A percentile compares a stretch with the other conserved stretches of the same genome.
phyloP scores from a whole-genome alignment of 257 asterid species.

The Perilla frutescens region DNA sequence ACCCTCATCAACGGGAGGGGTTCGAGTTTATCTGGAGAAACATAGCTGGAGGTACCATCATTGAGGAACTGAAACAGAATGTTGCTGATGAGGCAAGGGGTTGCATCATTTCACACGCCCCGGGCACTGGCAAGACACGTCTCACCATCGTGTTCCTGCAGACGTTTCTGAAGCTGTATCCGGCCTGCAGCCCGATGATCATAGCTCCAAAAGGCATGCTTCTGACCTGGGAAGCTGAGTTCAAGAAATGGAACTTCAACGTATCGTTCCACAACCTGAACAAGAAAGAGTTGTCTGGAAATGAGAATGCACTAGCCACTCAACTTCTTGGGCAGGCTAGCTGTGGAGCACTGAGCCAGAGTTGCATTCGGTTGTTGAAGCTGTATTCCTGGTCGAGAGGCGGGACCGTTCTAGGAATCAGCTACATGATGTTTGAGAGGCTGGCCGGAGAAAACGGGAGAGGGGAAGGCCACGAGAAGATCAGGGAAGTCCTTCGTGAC shows the following conservation, averaged over 20 bases:
- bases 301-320: constrained; percentile 43
- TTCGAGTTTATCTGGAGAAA: constrained; percentile 77
- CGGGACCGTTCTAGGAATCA: constrained; percentile 58
- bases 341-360: not conserved
- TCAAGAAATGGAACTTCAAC: constrained; percentile 61
- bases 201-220: constrained; percentile 85
- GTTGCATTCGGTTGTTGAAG: constrained; percentile 48
- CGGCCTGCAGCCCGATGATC: constrained; percentile 64
- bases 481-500: constrained; percentile 54
- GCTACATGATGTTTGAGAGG: constrained; percentile 56
- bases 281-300: constrained; percentile 43
- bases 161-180: constrained; percentile 60
- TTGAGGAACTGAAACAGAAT: constrained; percentile 48
- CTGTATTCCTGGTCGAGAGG: constrained; percentile 59
- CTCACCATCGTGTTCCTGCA: constrained; percentile 67
- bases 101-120: constrained; percentile 93
- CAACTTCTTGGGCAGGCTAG: constrained; percentile 30
- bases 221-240: constrained; percentile 70
- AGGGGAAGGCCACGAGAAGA: constrained; percentile 17
- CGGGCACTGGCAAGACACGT: constrained; percentile 87
- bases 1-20: constrained; percentile 77
- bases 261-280: constrained; percentile 70
- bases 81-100: constrained; percentile 52
- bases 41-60: constrained; percentile 59
- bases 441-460: constrained; percentile 44